Conservation (phyloP, 768 basidiomycete species). For the Podaxis sp. region DNA sequence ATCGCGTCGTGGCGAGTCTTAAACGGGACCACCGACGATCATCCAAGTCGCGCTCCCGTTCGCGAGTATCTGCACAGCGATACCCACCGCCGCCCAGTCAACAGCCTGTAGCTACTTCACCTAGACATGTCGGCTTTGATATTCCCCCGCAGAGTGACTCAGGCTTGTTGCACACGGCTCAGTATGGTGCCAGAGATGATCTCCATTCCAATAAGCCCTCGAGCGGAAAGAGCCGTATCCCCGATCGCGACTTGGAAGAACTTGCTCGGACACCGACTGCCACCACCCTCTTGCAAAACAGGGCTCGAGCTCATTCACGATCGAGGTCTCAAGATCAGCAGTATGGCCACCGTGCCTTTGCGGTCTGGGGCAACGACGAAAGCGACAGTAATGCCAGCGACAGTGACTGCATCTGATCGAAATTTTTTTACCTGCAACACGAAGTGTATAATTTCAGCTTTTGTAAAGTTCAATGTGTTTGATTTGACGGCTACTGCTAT, state of each 20-base stretch:
- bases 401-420: constrained; percentile 34
- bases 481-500: neutral
- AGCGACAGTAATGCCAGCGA: constrained; percentile 84
- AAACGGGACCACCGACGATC: constrained; percentile 15
- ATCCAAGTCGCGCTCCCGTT: constrained; percentile 41
- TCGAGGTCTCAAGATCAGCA: constrained; percentile 59
- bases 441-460: neutral
- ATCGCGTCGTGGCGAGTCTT: constrained; percentile 3
- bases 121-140: constrained; percentile 51
- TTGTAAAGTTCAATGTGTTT: neutral
- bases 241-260: constrained; percentile 53
- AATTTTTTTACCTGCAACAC: neutral
- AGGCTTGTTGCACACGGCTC: constrained; percentile 20
- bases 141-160: constrained; percentile 28
- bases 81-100: constrained; percentile 49
- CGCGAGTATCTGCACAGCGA: constrained; percentile 30
- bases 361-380: constrained; percentile 86
- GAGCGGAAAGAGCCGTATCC: constrained; percentile 54
- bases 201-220: constrained; percentile 23
- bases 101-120: constrained; percentile 29
- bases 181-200: constrained; percentile 30
- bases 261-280: constrained; percentile 7
- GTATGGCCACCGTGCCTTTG: constrained; percentile 51
- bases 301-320: constrained; percentile 13
- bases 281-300: constrained; percentile 2